Conservation (phyloP, 768 basidiomycete species). For the Mycena maculata region DNA sequence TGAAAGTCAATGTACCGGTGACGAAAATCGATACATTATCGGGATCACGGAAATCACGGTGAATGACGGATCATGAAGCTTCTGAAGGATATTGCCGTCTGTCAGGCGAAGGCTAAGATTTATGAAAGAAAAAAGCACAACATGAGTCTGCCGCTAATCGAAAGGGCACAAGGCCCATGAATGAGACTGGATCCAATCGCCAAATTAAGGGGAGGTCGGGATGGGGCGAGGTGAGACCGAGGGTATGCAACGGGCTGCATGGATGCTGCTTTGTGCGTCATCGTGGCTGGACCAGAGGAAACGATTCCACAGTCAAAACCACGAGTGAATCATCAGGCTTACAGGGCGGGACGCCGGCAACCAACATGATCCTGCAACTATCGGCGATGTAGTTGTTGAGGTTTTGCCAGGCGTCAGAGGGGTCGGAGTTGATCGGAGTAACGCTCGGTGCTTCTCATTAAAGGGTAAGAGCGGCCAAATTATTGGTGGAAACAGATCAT, state of each 20-base stretch:
- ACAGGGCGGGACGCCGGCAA: conserved; percentile 10
- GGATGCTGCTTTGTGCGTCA: conserved; percentile 15
- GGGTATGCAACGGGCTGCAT: background rate
- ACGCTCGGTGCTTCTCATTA: background rate
- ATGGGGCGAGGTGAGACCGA: conserved; percentile 11
- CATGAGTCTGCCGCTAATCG: no score
- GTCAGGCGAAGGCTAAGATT: no score
- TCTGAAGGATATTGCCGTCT: no score
- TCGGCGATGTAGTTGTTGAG: background rate
- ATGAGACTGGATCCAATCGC: background rate
- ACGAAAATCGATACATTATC: background rate
- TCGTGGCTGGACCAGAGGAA: conserved; percentile 7
- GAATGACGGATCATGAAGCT: background rate
- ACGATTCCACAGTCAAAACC: conserved; percentile 1
- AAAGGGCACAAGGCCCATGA: no score
- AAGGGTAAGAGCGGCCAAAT: background rate
- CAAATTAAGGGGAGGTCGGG: background rate
- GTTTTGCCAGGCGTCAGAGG: conserved; percentile 1
- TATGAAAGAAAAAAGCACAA: no score
- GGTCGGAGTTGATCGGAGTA: background rate
- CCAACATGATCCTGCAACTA: conserved; percentile 26
- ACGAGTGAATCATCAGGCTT: background rate
- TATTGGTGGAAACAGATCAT: background rate
- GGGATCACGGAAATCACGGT: conserved; percentile 28
- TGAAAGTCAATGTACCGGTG: conserved; percentile 2